Evolutionary conservation across 305 asterid species (phyloP).

Genomic region (Rubia tinctorum): DNA sequence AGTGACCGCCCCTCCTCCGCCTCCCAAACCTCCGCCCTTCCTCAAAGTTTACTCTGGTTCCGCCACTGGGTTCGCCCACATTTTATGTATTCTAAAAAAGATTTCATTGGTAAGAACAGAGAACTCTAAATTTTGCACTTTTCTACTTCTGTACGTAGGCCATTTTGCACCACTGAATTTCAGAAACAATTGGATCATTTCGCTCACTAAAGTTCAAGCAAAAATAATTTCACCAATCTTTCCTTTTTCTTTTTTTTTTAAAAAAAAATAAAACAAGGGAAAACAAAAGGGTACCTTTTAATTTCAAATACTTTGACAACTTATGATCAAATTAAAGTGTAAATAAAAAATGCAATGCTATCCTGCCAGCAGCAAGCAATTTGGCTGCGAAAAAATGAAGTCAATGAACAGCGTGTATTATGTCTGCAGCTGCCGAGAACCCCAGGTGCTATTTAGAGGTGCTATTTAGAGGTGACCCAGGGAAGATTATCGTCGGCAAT

Average conservation of each 20-base stretch:
- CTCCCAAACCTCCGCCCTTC: too few relatives aligned
- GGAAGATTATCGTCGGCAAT: constrained; percentile 84
- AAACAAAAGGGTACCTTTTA: neutral
- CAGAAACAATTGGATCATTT: neutral
- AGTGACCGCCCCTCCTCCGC: too few relatives aligned
- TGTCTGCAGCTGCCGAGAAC: constrained; percentile 73
- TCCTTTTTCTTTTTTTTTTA: too few relatives aligned
- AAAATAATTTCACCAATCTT: too few relatives aligned
- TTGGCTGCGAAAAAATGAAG: constrained; percentile 26
- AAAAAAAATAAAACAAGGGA: neutral
- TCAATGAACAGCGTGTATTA: constrained; percentile 16
- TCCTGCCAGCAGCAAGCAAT: constrained; percentile 4
- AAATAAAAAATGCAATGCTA: neutral
- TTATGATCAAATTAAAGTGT: constrained; percentile 2
- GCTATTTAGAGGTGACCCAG: constrained; percentile 52
- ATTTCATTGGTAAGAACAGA: neutral
- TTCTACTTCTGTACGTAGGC: neutral
- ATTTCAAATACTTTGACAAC: neutral
- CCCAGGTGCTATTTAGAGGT: constrained; percentile 61
- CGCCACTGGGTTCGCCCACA: neutral
- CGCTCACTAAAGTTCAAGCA: neutral
- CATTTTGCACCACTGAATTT: neutral
- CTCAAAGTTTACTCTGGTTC: too few relatives aligned
- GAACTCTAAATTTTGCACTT: neutral
- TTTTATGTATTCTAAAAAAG: too few relatives aligned